phyloP scores from a whole-genome alignment of 768 basidiomycete genomes.

The Leucosporidium yakuticum region DNA sequence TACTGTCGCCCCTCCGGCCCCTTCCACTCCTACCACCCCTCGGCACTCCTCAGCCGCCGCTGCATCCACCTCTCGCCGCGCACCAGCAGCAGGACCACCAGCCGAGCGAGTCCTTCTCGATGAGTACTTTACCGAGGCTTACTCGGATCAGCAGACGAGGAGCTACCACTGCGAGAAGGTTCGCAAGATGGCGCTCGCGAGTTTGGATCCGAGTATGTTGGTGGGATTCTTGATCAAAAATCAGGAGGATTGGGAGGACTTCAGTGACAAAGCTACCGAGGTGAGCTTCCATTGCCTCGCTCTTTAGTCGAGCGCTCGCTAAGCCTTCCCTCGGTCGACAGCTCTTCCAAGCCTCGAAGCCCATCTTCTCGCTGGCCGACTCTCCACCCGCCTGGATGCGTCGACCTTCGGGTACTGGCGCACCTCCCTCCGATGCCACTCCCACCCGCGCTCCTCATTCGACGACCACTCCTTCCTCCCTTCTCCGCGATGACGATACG shows the following conservation, averaged over 20 bases:
- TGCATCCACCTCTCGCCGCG: conserved; percentile 33
- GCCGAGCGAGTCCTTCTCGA: conserved; percentile 21
- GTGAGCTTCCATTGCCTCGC: conserved; percentile 46
- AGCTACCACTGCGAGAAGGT: conserved; percentile 97
- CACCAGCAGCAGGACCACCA: conserved; percentile 45
- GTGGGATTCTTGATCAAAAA: conserved; percentile 82
- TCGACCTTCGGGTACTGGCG: conserved; percentile 13
- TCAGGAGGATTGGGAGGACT: conserved; percentile 78
- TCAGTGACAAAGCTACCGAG: conserved; percentile 63
- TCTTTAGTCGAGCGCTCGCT: conserved; percentile 5
- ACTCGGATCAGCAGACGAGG: conserved; percentile 63
- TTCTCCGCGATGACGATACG: conserved; percentile 46
- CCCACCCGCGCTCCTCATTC: not conserved
- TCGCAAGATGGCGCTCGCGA: conserved; percentile 84
- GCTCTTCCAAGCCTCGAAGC: conserved; percentile 51
- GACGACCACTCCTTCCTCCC: conserved; percentile 3
- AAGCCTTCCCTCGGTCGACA: conserved; percentile 32
- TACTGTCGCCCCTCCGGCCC: conserved; percentile 40
- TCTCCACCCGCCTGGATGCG: conserved; percentile 71
- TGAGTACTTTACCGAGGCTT: conserved; percentile 61
- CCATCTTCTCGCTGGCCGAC: conserved; percentile 79
- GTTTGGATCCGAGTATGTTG: conserved; percentile 94
- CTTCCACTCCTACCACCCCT: conserved; percentile 25
- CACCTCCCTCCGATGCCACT: not conserved
- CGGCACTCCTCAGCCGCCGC: conserved; percentile 46